Conservation (phyloP, 345 rosid species). For the Salix koriyanagi region DNA sequence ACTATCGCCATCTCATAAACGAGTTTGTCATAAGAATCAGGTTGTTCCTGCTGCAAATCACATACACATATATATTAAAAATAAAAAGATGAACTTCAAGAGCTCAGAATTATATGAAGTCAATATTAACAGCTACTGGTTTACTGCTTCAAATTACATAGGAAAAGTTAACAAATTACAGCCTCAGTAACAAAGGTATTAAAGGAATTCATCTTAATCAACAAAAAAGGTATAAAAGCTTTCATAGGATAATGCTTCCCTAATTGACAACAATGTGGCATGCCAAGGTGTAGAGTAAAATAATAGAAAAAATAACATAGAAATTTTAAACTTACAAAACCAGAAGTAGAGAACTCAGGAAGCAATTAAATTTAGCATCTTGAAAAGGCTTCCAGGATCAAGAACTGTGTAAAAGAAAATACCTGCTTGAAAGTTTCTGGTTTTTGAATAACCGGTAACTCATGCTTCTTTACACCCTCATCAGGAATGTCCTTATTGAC, state of each 20-base stretch:
- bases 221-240: neutral
- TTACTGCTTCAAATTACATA: slow-evolving; percentile 1
- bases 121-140: neutral
- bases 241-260: neutral
- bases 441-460: slow-evolving; percentile 16
- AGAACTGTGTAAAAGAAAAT: slow-evolving; percentile 4
- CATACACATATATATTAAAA: neutral
- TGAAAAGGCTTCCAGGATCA: neutral
- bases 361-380: neutral
- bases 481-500: slow-evolving; percentile 36
- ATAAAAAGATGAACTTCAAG: neutral
- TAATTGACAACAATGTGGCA: neutral
- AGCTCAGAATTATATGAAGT: neutral
- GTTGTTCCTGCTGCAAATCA: slow-evolving; percentile 33
- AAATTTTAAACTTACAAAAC: neutral
- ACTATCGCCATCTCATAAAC: slow-evolving; percentile 56
- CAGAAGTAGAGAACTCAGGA: neutral
- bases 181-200: neutral
- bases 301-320: neutral
- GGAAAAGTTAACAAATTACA: neutral
- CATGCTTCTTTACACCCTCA: slow-evolving; percentile 35
- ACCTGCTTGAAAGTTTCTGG: slow-evolving; percentile 41
- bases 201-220: neutral
- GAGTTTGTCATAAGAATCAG: slow-evolving; percentile 60
- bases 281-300: neutral